Conservation (phyloP, 164 flowering plant genomes). For the Amborella trichopoda region DNA sequence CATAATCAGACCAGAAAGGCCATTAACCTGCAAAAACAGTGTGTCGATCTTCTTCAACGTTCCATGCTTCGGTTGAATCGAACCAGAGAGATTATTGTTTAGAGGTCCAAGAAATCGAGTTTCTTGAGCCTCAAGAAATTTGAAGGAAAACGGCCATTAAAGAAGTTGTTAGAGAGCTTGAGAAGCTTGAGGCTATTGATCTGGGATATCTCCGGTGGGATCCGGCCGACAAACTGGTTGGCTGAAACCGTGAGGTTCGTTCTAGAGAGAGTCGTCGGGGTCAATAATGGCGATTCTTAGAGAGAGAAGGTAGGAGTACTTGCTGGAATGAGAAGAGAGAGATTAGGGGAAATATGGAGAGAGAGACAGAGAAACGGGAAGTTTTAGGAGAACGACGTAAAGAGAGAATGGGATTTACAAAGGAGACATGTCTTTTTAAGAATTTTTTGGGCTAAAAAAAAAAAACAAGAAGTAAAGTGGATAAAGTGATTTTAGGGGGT, state of each 20-base stretch:
- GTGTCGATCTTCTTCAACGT: conserved; percentile 69
- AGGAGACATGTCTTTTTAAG: too few species aligned
- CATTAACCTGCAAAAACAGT: conserved; percentile 77
- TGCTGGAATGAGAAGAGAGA: too few species aligned
- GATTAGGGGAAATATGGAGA: too few species aligned
- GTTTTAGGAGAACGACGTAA: too few species aligned
- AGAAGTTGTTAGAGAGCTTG: conserved; percentile 70
- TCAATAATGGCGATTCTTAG: conserved; percentile 56
- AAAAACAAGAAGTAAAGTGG: too few species aligned
- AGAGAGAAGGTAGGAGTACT: conserved; percentile 47
- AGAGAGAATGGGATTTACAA: too few species aligned
- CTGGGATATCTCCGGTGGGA: conserved; percentile 40
- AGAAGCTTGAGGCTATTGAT: conserved; percentile 36
- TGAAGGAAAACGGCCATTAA: conserved; percentile 48
- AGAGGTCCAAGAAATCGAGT: conserved; percentile 55
- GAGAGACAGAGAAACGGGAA: too few species aligned
- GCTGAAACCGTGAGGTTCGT: conserved; percentile 40
- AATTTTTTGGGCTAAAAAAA: too few species aligned
- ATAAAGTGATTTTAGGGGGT: too few species aligned
- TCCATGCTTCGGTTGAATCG: conserved; percentile 64
- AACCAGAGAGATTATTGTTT: conserved; percentile 70
- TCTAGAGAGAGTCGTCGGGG: conserved; percentile 28
- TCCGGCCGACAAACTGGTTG: conserved; percentile 49
- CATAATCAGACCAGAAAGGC: conserved; percentile 47
- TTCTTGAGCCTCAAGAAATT: conserved; percentile 24